These are phyloP conservation scores for Boletus hoseneyae DNA, from an alignment of 1,284 basidiomycete species.

Conservation along the genomic window DNA sequence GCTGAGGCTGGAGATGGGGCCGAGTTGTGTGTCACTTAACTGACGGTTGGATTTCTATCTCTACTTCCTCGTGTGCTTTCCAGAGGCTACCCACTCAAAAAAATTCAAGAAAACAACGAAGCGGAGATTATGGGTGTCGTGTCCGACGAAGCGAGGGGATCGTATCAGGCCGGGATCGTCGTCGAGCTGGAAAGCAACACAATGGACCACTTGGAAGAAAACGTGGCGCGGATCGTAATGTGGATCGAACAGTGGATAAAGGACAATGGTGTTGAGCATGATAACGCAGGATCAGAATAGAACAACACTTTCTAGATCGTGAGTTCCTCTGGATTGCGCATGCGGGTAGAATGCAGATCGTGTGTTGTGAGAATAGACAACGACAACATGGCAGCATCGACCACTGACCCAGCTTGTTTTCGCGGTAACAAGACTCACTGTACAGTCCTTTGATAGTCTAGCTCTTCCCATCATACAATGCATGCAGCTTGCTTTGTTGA, in stretches of 20 bases:
- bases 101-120: conserved; percentile 98
- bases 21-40: background rate
- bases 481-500: background rate
- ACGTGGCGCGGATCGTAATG: conserved; percentile 77
- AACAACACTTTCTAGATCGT: too few species aligned
- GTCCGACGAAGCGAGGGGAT: conserved; percentile 82
- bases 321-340: too few species aligned
- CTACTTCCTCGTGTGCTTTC: background rate
- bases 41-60: background rate
- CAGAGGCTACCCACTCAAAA: conserved; percentile 87
- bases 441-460: background rate
- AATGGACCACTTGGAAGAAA: conserved; percentile 81
- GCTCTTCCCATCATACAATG: background rate
- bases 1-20: background rate
- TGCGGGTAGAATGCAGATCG: too few species aligned
- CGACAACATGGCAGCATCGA: background rate
- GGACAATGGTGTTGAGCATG: conserved; percentile 36
- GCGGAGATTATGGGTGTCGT: conserved; percentile 98
- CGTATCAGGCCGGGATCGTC: conserved; percentile 83
- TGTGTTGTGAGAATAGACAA: too few species aligned
- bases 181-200: conserved; percentile 83
- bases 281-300: background rate
- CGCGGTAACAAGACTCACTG: too few species aligned
- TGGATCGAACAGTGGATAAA: conserved; percentile 84
- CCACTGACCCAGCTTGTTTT: too few species aligned